phyloP scores from a whole-genome alignment of 495 filamentous ascomycete species.

The Eremomyces bilateralis region DNA sequence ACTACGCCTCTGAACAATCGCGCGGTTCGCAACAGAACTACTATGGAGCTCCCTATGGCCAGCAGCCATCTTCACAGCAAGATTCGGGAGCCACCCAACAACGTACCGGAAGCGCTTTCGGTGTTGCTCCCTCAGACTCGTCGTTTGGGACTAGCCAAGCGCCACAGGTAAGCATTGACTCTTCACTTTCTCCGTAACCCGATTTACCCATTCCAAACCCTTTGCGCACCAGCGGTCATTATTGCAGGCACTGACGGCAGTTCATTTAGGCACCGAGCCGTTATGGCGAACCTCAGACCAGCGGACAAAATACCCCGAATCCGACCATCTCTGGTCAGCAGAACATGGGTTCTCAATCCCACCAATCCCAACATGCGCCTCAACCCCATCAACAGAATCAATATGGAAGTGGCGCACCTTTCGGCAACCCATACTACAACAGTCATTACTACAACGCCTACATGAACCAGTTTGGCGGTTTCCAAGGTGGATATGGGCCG shows the following conservation, averaged over 20 bases:
- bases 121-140: slow-evolving; percentile 46
- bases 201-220: too few species aligned
- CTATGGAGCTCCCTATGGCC: slow-evolving; percentile 55
- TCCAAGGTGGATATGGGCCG: slow-evolving; percentile 38
- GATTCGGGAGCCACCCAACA: slow-evolving; percentile 50
- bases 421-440: slow-evolving; percentile 57
- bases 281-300: slow-evolving; percentile 62
- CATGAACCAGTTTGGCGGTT: slow-evolving; percentile 48
- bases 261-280: slow-evolving; percentile 41
- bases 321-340: slow-evolving; percentile 40
- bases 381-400: slow-evolving; percentile 35
- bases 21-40: slow-evolving; percentile 59
- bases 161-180: slow-evolving; percentile 17
- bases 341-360: slow-evolving; percentile 29
- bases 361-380: slow-evolving; percentile 36
- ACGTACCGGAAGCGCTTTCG: slow-evolving; percentile 53
- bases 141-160: slow-evolving; percentile 26
- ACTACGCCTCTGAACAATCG: slow-evolving; percentile 61
- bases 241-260: too few species aligned
- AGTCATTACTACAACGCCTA: slow-evolving; percentile 63
- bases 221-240: too few species aligned
- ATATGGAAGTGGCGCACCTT: slow-evolving; percentile 23
- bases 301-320: slow-evolving; percentile 75
- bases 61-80: slow-evolving; percentile 42
- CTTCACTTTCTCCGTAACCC: slow-evolving; percentile 1